phyloP scores from a whole-genome alignment of 148 eudicot genomes.

The Hydrangea macrophylla region DNA sequence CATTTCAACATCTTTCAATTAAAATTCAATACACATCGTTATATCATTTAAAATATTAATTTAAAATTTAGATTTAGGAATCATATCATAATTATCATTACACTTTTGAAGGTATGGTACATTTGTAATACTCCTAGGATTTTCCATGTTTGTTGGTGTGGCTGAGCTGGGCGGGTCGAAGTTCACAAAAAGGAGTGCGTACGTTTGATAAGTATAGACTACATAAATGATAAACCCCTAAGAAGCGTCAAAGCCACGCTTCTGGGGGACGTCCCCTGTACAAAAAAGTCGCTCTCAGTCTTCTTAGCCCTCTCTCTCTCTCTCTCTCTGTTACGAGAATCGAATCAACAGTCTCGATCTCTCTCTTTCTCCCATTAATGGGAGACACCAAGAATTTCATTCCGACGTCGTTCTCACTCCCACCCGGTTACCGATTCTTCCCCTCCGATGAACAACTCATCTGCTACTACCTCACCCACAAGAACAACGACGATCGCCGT shows the following conservation, averaged over 20 bases:
- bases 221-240: neutral
- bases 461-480: slow-evolving; percentile 38
- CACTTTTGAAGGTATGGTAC: too few relatives aligned
- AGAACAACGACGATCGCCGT: slow-evolving; percentile 15
- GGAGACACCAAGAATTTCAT: slow-evolving; percentile 25
- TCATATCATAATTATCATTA: too few relatives aligned
- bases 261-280: neutral
- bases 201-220: neutral
- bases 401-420: slow-evolving; percentile 22
- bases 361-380: slow-evolving; percentile 31
- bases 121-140: too few relatives aligned
- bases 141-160: too few relatives aligned
- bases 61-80: too few relatives aligned
- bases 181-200: neutral
- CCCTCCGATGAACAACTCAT: slow-evolving; percentile 54
- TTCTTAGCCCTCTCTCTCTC: neutral
- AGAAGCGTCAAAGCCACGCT: slow-evolving; percentile 12
- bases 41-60: too few relatives aligned
- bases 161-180: too few relatives aligned
- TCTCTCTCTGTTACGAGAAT: neutral
- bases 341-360: neutral
- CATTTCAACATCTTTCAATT: too few relatives aligned
- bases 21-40: too few relatives aligned
- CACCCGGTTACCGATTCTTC: slow-evolving; percentile 63
- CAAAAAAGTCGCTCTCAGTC: neutral